These are phyloP conservation scores for Chamaecrista fasciculata DNA, from an alignment of 306 rosid genomes.

Conservation along the genomic window DNA sequence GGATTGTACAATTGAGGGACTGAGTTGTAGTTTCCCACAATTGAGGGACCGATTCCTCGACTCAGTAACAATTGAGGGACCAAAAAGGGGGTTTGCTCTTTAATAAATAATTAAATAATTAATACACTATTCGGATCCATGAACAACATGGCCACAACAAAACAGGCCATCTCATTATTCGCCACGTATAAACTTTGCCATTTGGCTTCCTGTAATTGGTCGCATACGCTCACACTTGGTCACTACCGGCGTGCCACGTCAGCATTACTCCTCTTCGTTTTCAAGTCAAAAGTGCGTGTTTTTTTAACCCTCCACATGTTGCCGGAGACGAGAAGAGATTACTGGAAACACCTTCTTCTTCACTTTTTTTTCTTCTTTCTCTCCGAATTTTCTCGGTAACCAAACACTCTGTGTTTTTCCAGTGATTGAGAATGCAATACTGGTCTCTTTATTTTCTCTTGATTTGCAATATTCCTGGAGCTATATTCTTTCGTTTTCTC, in stretches of 20 bases:
- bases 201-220: neutral
- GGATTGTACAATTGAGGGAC: too few species aligned
- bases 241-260: conserved; percentile 34
- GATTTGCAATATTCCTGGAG: neutral
- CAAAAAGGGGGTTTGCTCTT: too few species aligned
- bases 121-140: too few species aligned
- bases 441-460: conserved; percentile 27
- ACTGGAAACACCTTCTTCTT: neutral
- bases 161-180: conserved; percentile 21
- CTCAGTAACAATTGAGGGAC: too few species aligned
- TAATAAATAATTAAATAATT: too few species aligned
- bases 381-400: conserved; percentile 39
- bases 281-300: neutral
- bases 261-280: conserved; percentile 12
- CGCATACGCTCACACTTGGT: rapidly evolving
- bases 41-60: too few species aligned
- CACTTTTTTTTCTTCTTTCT: neutral
- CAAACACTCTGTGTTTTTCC: conserved; percentile 12
- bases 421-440: conserved; percentile 42
- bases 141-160: conserved; percentile 41
- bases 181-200: conserved; percentile 44
- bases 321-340: conserved; percentile 11
- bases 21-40: too few species aligned
- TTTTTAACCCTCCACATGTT: neutral
- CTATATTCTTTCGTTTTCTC: neutral